Evolutionary conservation across 1,284 basidiomycete species (phyloP).

Genomic region (Austropuccinia psidii): DNA sequence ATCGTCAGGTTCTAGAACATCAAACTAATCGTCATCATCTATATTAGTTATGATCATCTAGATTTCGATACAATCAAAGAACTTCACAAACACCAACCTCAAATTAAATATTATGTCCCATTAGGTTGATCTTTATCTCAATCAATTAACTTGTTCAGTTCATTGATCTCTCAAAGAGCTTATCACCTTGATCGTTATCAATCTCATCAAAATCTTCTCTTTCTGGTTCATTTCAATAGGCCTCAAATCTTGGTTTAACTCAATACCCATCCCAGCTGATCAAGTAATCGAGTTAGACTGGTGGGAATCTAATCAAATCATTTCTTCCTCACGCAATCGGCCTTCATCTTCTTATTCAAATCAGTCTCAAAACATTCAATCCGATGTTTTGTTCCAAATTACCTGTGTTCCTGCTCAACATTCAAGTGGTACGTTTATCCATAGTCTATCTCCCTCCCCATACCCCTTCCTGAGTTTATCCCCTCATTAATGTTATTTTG

Average conservation of each 20-base stretch:
- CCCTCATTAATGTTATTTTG: background rate
- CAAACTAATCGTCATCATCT: background rate
- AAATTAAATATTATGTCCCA: constrained; percentile 42
- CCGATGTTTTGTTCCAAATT: constrained; percentile 37
- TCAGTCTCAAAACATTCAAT: background rate
- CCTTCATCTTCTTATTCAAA: no score
- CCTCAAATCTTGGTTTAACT: constrained; percentile 41
- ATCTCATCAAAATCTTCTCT: background rate
- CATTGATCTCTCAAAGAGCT: background rate
- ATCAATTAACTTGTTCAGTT: background rate
- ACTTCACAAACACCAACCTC: constrained; percentile 38
- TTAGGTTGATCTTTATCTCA: constrained; percentile 38
- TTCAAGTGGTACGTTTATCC: constrained; percentile 40
- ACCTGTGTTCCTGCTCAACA: constrained; percentile 46
- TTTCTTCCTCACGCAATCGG: background rate
- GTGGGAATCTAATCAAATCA: constrained; percentile 40
- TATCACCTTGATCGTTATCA: background rate
- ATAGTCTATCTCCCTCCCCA: background rate
- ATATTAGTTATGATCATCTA: constrained; percentile 44
- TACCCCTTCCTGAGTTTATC: background rate
- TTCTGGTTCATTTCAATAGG: constrained; percentile 34
- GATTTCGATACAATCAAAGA: constrained; percentile 40
- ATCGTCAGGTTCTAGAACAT: background rate
- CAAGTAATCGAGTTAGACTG: constrained; percentile 43
- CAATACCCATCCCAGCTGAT: constrained; percentile 38